Evolutionary conservation across 73 alveolate genomes (phyloP).

Genomic region (Paramecium sexaurelia): DNA sequence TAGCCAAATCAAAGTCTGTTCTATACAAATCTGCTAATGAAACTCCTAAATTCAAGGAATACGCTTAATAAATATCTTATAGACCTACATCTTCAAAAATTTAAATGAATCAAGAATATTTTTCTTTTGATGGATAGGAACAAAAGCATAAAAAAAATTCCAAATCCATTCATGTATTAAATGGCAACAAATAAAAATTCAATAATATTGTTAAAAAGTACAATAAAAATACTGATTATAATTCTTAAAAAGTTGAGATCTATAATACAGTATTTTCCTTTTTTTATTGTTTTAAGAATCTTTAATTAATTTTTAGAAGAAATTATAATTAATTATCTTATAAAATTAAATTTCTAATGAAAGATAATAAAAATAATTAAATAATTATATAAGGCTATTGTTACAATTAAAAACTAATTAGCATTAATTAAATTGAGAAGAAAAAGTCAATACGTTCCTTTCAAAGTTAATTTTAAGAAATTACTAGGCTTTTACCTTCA

Average conservation of each 20-base stretch:
- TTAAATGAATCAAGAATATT: neutral
- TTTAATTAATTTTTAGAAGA: no score
- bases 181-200: neutral
- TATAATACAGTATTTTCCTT: no score
- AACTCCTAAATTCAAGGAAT: slow-evolving; percentile 25
- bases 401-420: slow-evolving; percentile 14
- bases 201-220: neutral
- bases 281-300: no score
- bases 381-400: no score
- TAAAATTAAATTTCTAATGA: no score
- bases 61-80: neutral
- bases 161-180: neutral
- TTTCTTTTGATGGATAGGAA: neutral
- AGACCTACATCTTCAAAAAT: neutral
- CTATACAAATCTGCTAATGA: neutral
- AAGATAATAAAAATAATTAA: no score
- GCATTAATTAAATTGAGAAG: neutral
- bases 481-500: neutral
- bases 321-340: no score
- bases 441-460: neutral
- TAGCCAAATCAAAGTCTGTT: slow-evolving; percentile 3
- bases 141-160: neutral
- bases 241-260: neutral
- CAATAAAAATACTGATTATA: neutral
- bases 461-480: slow-evolving; percentile 3